Percentiles rank a stretch among this genome's conserved stretches.
phyloP scores from a whole-genome alignment of 2,329 filamentous ascomycete genomes.

The Hymenoscyphus fructigenus region DNA sequence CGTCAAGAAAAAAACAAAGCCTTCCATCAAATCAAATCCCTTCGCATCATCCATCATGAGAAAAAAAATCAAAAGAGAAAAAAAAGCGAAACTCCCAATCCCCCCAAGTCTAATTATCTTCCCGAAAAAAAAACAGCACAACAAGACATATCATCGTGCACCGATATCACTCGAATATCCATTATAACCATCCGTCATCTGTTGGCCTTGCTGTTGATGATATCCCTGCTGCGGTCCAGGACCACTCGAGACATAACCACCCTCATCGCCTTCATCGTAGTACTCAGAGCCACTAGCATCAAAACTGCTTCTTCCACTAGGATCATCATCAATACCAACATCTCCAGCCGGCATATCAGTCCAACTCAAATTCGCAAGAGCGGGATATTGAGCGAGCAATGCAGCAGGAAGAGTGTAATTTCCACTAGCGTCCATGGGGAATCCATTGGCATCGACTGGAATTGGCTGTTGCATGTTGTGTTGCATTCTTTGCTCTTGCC shows the following conservation, averaged over 20 bases:
- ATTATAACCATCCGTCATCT: conserved; percentile 34
- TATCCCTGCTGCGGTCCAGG: conserved; percentile 35
- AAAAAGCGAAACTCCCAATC: neutral
- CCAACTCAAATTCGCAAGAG: conserved; percentile 89
- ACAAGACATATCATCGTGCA: conserved; percentile 21
- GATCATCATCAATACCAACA: conserved; percentile 66
- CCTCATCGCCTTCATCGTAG: conserved; percentile 71
- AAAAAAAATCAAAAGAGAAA: neutral
- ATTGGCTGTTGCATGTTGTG: conserved; percentile 62
- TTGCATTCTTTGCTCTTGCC: conserved; percentile 71
- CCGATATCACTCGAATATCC: conserved; percentile 37
- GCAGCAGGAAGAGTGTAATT: conserved; percentile 79
- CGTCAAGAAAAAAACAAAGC: no score
- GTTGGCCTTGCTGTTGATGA: conserved; percentile 27
- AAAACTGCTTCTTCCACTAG: conserved; percentile 78
- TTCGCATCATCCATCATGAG: neutral
- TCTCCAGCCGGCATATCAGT: conserved; percentile 64
- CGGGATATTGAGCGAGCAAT: conserved; percentile 87
- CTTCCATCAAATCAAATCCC: no score
- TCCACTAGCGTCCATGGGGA: conserved; percentile 54
- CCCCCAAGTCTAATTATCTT: neutral
- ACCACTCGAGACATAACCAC: conserved; percentile 58
- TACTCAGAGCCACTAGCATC: conserved; percentile 71
- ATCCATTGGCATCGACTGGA: conserved; percentile 60
- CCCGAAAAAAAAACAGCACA: neutral